Percentiles rank a stretch among this genome's conserved stretches.
These are phyloP conservation scores for Moricandia arvensis DNA, from an alignment of 345 rosid species.

Conservation along the genomic window DNA sequence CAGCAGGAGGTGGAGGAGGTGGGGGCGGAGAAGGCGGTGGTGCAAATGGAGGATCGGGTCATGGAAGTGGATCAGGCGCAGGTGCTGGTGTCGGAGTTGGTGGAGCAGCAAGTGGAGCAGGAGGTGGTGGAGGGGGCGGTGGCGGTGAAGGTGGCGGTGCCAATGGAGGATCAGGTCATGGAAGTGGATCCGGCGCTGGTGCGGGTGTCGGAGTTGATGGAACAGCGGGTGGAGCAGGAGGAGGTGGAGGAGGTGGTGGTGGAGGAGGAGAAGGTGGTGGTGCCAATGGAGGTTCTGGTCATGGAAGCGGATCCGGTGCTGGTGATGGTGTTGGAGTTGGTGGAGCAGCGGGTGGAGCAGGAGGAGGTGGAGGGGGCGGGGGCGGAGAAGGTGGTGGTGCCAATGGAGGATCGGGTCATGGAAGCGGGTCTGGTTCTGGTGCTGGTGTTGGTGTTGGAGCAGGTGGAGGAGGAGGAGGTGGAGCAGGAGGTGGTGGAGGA, in stretches of 20 bases:
- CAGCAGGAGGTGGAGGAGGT: slow-evolving; percentile 15
- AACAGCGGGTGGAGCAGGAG: not conserved
- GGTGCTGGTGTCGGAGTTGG: slow-evolving; percentile 21
- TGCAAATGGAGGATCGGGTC: slow-evolving; percentile 24
- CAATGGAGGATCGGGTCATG: slow-evolving; percentile 20
- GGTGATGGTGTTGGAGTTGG: too few relatives aligned
- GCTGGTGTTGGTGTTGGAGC: slow-evolving; percentile 6
- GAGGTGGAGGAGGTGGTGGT: slow-evolving; percentile 20
- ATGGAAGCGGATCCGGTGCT: slow-evolving; percentile 30
- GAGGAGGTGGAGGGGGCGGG: slow-evolving; percentile 1
- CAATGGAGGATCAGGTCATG: not conserved
- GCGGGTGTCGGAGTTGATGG: not conserved
- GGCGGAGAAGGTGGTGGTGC: slow-evolving; percentile 1
- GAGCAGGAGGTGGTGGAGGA: slow-evolving; percentile 24
- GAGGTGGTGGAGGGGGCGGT: not conserved
- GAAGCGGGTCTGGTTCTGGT: slow-evolving; percentile 20
- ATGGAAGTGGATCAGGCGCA: slow-evolving; percentile 10
- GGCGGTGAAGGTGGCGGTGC: not conserved
- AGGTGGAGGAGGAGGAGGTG: slow-evolving; percentile 22
- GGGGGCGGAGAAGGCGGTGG: slow-evolving; percentile 7
- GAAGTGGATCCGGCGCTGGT: slow-evolving; percentile 23
- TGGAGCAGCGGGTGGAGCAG: slow-evolving; percentile 10
- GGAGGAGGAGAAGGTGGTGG: slow-evolving; percentile 27
- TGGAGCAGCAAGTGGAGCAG: slow-evolving; percentile 10
- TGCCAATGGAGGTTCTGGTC: slow-evolving; percentile 5